These are phyloP conservation scores for Ascochyta clinopodiicola DNA, from an alignment of 2,329 filamentous ascomycete genomes.

Conservation along the genomic window DNA sequence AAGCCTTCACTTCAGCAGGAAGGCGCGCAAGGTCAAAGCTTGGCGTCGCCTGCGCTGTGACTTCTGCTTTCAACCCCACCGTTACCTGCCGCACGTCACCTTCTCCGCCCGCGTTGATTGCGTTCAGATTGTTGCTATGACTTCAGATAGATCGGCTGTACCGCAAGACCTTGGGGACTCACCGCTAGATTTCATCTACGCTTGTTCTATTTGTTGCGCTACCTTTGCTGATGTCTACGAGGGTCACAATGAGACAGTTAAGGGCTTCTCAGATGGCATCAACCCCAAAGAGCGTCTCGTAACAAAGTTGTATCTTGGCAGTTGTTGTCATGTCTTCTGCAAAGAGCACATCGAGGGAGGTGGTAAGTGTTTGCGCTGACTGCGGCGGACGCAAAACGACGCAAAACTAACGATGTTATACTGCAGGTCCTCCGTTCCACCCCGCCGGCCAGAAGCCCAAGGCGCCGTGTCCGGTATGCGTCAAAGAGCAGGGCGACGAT, in stretches of 20 bases:
- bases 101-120: slow-evolving; percentile 2
- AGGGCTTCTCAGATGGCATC: slow-evolving; percentile 48
- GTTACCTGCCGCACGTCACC: slow-evolving; percentile 7
- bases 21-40: slow-evolving; percentile 12
- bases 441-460: slow-evolving; percentile 48
- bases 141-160: slow-evolving; percentile 13
- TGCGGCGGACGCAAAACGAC: not conserved
- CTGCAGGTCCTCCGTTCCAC: slow-evolving; percentile 55
- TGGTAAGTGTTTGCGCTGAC: slow-evolving; percentile 46
- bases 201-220: slow-evolving; percentile 56
- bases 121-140: slow-evolving; percentile 19
- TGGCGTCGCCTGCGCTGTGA: slow-evolving; percentile 28
- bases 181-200: slow-evolving; percentile 56
- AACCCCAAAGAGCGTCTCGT: slow-evolving; percentile 48
- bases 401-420: not conserved
- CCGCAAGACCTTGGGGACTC: slow-evolving; percentile 36
- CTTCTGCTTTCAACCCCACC: slow-evolving; percentile 16
- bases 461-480: slow-evolving; percentile 56
- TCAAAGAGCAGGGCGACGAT: slow-evolving; percentile 44
- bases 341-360: slow-evolving; percentile 56
- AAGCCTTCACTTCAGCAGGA: slow-evolving; percentile 10
- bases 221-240: slow-evolving; percentile 55
- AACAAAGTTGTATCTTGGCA: slow-evolving; percentile 55
- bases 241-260: slow-evolving; percentile 43
- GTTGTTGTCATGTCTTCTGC: slow-evolving; percentile 59